These are phyloP conservation scores for Macrophomina pseudophaseolina DNA, from an alignment of 2,329 filamentous ascomycete genomes.

Conservation along the genomic window DNA sequence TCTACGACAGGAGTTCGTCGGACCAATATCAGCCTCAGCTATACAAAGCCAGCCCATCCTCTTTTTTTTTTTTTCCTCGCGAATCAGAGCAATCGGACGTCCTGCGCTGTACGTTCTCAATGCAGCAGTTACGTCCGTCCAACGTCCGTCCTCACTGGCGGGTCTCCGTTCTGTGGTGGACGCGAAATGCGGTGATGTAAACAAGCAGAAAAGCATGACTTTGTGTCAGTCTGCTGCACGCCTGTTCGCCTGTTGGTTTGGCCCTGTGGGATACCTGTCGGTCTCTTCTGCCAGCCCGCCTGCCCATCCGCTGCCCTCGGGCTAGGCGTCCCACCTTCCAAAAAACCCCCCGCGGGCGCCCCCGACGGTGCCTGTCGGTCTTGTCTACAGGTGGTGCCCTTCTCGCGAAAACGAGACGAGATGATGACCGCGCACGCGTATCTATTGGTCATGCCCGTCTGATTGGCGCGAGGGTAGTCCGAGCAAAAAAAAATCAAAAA, in stretches of 20 bases:
- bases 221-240: slow-evolving; percentile 4
- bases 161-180: neutral
- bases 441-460: neutral
- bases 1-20: slow-evolving; percentile 2
- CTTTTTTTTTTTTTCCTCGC: neutral
- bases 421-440: neutral
- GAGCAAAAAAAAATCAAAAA: neutral
- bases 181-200: neutral
- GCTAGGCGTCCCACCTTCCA: too few relatives aligned
- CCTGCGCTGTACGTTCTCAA: neutral
- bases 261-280: neutral
- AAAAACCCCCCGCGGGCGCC: too few relatives aligned
- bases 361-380: too few relatives aligned
- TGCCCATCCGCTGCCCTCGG: neutral
- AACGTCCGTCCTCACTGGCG: neutral
- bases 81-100: neutral
- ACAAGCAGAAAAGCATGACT: neutral
- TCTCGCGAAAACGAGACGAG: neutral
- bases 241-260: slow-evolving; percentile 2
- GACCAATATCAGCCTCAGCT: slow-evolving; percentile 20
- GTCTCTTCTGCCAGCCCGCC: neutral
- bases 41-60: slow-evolving; percentile 13
- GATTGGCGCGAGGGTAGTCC: neutral
- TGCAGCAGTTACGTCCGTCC: neutral
- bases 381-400: too few relatives aligned